A percentile compares a stretch with the other conserved stretches of the same genome.
Evolutionary conservation across 345 rosid species (phyloP).

Genomic region (Eutrema japonicum): DNA sequence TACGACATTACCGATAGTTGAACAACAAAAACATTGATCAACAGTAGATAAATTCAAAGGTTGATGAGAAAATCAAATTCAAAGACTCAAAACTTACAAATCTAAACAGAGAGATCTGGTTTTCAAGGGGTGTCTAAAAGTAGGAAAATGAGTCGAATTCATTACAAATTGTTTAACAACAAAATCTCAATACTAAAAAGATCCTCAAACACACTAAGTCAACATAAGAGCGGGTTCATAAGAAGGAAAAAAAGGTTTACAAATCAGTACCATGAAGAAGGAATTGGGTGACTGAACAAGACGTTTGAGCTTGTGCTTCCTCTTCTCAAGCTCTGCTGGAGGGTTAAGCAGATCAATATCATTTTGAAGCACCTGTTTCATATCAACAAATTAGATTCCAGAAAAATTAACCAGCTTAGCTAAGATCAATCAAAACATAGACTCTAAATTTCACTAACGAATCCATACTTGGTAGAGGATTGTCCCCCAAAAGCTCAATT

Average conservation of each 20-base stretch:
- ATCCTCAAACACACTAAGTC: too few relatives aligned
- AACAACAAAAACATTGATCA: background rate
- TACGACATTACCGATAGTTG: background rate
- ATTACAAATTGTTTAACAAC: background rate
- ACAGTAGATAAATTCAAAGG: background rate
- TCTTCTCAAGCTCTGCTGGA: constrained; percentile 79
- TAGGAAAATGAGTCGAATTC: background rate
- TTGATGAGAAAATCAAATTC: background rate
- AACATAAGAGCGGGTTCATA: too few relatives aligned
- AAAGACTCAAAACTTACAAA: background rate
- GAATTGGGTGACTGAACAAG: constrained; percentile 77
- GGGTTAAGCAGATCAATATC: constrained; percentile 76
- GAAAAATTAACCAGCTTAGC: background rate
- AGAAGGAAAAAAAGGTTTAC: background rate
- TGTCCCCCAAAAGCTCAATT: background rate
- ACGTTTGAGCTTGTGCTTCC: constrained; percentile 85
- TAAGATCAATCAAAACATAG: background rate
- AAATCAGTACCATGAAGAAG: constrained; percentile 63
- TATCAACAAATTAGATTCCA: background rate
- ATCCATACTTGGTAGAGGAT: too few relatives aligned
- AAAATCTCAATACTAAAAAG: too few relatives aligned
- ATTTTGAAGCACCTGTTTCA: constrained; percentile 63
- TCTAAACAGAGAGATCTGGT: background rate
- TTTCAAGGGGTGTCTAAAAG: too few relatives aligned
- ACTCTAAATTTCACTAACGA: too few relatives aligned